Percentiles rank a stretch among this genome's conserved stretches.
Conservation (phyloP, 2,329 filamentous ascomycete genomes). For the Ophiostoma triangulosporum region DNA sequence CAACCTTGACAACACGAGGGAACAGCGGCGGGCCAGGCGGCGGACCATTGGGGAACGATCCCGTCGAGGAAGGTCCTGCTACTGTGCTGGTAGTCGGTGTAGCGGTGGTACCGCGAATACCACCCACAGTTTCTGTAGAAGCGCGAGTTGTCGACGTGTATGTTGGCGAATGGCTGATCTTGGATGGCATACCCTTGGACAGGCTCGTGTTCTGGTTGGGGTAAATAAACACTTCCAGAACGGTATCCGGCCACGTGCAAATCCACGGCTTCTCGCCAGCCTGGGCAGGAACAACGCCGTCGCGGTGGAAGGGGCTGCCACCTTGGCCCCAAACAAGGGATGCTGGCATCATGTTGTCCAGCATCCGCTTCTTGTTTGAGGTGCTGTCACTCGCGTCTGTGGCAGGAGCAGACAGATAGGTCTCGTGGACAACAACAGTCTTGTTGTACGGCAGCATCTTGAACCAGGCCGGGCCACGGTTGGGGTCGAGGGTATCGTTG, state of each 20-base stretch:
- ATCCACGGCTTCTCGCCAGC: conserved; percentile 43
- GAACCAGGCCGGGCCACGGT: conserved; percentile 40
- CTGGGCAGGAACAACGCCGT: conserved; percentile 21
- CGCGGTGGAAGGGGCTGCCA: conserved; percentile 22
- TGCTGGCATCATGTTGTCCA: background rate
- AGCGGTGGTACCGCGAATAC: background rate
- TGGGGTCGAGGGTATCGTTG: conserved; percentile 34
- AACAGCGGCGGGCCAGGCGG: conserved; percentile 22
- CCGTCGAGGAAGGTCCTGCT: conserved; percentile 8
- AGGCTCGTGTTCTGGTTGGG: conserved; percentile 36
- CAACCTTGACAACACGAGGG: conserved; percentile 39
- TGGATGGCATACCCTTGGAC: no score
- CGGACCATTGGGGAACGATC: background rate
- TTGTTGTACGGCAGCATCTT: conserved; percentile 39
- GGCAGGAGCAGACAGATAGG: conserved; percentile 19
- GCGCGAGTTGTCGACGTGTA: background rate
- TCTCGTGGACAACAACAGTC: conserved; percentile 38
- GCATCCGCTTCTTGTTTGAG: conserved; percentile 17
- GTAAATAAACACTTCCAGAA: conserved; percentile 44
- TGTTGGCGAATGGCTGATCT: conserved; percentile 8
- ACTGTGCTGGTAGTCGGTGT: background rate
- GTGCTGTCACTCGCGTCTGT: background rate
- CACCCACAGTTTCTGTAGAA: background rate
- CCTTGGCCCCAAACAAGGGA: background rate
- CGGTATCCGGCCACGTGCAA: conserved; percentile 43